Conservation (phyloP, 495 filamentous ascomycete genomes). For the Diplogelasinospora grovesii region DNA sequence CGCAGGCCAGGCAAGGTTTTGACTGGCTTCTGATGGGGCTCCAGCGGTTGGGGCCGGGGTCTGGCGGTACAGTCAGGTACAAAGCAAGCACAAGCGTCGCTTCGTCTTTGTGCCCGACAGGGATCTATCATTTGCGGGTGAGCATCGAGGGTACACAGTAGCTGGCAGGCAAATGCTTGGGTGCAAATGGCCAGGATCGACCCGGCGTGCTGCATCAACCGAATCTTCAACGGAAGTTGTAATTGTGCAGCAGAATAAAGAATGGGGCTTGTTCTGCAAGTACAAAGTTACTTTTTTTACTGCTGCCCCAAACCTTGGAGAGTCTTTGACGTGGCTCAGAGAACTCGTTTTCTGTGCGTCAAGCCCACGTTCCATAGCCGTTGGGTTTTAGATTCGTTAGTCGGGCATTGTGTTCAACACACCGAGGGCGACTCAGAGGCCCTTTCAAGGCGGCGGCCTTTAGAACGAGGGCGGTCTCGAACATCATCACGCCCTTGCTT, state of each 20-base stretch:
- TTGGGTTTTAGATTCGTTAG: constrained; percentile 4
- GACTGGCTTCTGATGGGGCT: constrained; percentile 11
- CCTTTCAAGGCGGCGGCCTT: neutral
- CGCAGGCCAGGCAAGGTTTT: constrained; percentile 6
- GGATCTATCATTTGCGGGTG: constrained; percentile 39
- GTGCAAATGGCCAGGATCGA: constrained; percentile 1
- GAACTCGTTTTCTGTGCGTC: neutral
- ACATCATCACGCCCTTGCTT: neutral
- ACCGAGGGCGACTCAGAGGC: neutral
- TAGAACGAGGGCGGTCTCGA: neutral
- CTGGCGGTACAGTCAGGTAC: constrained; percentile 21
- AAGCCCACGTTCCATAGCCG: constrained; percentile 3
- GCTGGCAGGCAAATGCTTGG: constrained; percentile 7
- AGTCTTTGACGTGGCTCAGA: neutral
- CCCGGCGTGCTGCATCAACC: neutral
- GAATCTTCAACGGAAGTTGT: neutral
- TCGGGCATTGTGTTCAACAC: neutral
- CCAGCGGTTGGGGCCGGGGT: constrained; percentile 6
- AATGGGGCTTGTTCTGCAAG: neutral
- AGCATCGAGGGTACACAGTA: constrained; percentile 40
- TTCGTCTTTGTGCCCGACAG: constrained; percentile 27
- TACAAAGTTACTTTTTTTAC: neutral
- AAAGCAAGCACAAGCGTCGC: constrained; percentile 11
- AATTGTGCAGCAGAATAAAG: neutral
- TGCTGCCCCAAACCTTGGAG: neutral